Conservation (phyloP, 345 rosid genomes). For the Firmiana major region DNA sequence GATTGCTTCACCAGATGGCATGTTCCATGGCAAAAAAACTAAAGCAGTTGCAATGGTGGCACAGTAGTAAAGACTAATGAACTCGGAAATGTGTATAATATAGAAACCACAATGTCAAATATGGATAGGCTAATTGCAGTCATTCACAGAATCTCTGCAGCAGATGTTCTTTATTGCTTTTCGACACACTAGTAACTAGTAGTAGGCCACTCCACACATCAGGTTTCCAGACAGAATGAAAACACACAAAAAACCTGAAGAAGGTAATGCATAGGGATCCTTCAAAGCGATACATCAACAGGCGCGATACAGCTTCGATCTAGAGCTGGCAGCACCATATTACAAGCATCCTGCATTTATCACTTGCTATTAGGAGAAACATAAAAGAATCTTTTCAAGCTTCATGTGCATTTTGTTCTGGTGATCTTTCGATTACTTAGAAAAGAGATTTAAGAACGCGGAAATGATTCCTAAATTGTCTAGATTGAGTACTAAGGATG, state of each 20-base stretch:
- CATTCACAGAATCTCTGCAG: background rate
- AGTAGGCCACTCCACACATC: background rate
- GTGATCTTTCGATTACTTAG: background rate
- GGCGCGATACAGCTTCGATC: background rate
- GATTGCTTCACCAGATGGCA: background rate
- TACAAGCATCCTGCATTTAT: slow-evolving; percentile 29
- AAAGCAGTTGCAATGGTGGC: background rate
- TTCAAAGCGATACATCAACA: background rate
- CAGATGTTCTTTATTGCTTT: background rate
- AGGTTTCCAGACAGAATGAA: background rate
- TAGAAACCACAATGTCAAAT: background rate
- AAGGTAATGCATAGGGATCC: background rate
- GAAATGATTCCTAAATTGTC: background rate
- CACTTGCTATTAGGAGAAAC: background rate
- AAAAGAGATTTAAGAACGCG: background rate
- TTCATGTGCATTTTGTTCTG: background rate
- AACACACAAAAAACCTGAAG: background rate
- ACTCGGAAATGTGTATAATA: background rate
- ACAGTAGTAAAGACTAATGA: background rate
- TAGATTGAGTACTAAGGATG: background rate
- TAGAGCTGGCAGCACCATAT: background rate
- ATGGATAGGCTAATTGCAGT: background rate
- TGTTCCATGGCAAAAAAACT: background rate
- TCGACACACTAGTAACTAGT: background rate
- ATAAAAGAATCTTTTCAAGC: background rate